Conservation (phyloP, 176 grass and related monocot species). For the Coix lacrymajobi region DNA sequence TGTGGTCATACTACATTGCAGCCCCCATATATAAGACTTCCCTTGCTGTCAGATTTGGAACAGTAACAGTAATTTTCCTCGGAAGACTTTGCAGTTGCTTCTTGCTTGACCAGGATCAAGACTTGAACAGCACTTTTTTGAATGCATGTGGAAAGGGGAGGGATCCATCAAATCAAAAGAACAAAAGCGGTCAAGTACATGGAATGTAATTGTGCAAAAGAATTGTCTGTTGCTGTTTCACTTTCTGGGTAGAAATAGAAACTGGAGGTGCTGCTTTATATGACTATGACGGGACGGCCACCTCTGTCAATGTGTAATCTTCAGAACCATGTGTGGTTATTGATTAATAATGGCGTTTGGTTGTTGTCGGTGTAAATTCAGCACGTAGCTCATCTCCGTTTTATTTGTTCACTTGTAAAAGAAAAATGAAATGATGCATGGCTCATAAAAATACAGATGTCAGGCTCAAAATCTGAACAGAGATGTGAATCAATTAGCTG, state of each 20-base stretch:
- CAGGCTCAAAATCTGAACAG: conserved; percentile 17
- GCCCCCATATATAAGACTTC: conserved; percentile 1
- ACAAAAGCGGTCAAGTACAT: neutral
- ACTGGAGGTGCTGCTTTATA: neutral
- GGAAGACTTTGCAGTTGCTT: conserved; percentile 5
- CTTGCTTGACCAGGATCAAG: conserved; percentile 37
- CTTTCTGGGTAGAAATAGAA: neutral
- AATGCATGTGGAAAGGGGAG: neutral
- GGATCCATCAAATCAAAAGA: conserved; percentile 3
- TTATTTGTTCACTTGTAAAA: neutral
- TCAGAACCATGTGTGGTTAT: neutral
- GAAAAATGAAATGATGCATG: neutral
- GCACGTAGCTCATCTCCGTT: neutral
- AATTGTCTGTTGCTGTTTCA: neutral
- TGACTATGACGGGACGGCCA: neutral
- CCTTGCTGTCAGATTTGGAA: conserved; percentile 20
- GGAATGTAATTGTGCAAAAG: neutral
- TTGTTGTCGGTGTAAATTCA: conserved; percentile 16
- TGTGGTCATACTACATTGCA: conserved; percentile 1
- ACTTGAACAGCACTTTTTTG: neutral
- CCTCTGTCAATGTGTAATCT: neutral
- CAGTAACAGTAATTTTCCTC: neutral
- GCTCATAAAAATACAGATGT: neutral
- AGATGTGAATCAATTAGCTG: conserved; percentile 2
- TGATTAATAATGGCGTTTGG: neutral